Percentiles rank a stretch among this genome's conserved stretches.
phyloP scores from a whole-genome alignment of 108 stramenopile genomes.

The Schizochytrium sp. region DNA sequence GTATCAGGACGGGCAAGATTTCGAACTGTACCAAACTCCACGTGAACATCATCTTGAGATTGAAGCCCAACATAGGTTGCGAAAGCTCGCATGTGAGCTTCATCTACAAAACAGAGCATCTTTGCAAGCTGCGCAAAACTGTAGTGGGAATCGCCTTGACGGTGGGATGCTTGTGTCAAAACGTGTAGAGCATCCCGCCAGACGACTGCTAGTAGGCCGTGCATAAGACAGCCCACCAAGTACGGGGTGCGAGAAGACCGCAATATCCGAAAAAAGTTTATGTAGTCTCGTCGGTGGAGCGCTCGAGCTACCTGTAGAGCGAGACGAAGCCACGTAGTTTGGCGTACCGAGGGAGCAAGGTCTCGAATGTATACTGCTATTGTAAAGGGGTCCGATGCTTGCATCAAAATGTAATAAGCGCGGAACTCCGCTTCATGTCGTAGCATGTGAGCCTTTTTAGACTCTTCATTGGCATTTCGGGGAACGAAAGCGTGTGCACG shows the following conservation, averaged over 20 bases:
- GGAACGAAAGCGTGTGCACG: neutral
- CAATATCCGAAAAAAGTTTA: neutral
- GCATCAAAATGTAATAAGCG: slow-evolving; percentile 27
- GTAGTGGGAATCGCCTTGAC: slow-evolving; percentile 5
- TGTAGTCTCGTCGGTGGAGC: neutral
- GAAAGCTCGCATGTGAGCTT: slow-evolving; percentile 3
- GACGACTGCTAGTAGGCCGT: neutral
- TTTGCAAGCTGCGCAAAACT: neutral
- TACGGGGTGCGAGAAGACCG: slow-evolving; percentile 17
- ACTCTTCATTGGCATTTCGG: neutral
- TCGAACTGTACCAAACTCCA: slow-evolving; percentile 10
- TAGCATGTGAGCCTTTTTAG: neutral
- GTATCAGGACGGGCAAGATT: neutral
- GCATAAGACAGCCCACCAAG: slow-evolving; percentile 55
- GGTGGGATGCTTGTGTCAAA: neutral
- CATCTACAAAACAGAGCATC: neutral
- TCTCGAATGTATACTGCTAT: neutral
- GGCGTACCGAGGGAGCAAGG: neutral
- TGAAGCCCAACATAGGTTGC: neutral
- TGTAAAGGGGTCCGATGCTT: neutral
- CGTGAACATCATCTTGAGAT: neutral
- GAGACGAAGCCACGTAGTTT: slow-evolving; percentile 2
- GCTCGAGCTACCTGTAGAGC: slow-evolving; percentile 20
- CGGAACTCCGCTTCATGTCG: slow-evolving; percentile 49
- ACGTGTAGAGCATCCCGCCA: slow-evolving; percentile 5